Evolutionary conservation across 2,329 filamentous ascomycete species (phyloP).

Genomic region (Mariannaea elegans): DNA sequence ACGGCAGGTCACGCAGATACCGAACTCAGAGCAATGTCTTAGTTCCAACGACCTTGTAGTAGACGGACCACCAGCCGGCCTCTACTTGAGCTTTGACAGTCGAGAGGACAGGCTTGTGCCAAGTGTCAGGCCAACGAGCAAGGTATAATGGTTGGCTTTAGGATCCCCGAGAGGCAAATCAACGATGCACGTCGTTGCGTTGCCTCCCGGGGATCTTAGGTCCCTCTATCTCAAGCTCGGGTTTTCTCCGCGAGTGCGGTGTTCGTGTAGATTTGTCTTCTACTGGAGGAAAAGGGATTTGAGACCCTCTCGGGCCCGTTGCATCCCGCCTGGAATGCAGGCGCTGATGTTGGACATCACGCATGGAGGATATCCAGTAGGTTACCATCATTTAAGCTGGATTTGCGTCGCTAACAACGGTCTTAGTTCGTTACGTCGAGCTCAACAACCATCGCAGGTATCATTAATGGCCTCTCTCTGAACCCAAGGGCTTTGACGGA

Average conservation of each 20-base stretch:
- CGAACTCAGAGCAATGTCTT: not conserved
- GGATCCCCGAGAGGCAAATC: too few species aligned
- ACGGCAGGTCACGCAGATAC: not conserved
- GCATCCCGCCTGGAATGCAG: not conserved
- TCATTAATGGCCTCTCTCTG: constrained; percentile 8
- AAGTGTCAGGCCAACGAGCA: too few species aligned
- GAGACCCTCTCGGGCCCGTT: not conserved
- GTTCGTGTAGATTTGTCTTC: not conserved
- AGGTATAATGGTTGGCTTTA: too few species aligned
- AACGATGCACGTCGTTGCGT: too few species aligned
- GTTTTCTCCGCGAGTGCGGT: too few species aligned
- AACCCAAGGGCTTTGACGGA: constrained; percentile 6
- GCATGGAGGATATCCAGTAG: not conserved
- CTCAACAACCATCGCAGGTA: not conserved
- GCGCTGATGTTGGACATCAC: not conserved
- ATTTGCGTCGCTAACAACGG: not conserved
- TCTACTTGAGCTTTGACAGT: not conserved
- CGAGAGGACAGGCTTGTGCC: too few species aligned
- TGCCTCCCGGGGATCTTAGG: too few species aligned
- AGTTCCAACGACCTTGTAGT: not conserved
- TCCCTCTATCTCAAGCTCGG: too few species aligned
- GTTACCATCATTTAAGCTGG: not conserved
- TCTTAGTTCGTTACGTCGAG: not conserved
- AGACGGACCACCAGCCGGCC: not conserved
- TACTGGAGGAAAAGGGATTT: not conserved